phyloP scores from a whole-genome alignment of 2,329 filamentous ascomycete genomes.

The Samsoniella hepiali region DNA sequence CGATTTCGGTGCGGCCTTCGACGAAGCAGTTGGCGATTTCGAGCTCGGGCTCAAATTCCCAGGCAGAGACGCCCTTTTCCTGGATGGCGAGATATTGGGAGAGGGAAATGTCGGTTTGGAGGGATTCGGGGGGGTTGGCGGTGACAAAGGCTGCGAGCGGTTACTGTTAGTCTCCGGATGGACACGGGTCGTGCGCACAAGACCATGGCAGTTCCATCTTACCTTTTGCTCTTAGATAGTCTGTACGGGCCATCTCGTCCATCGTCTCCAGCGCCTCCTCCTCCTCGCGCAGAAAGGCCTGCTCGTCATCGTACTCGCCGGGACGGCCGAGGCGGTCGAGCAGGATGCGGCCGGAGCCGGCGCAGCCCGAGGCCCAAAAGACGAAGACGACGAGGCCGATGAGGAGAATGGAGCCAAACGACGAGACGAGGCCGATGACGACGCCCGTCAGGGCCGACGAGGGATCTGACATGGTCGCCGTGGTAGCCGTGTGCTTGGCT shows the following conservation, averaged over 20 bases:
- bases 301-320: slow-evolving; percentile 96
- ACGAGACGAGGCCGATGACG: slow-evolving; percentile 90
- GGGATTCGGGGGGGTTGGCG: slow-evolving; percentile 89
- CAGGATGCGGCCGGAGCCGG: slow-evolving; percentile 80
- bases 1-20: slow-evolving; percentile 91
- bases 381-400: slow-evolving; percentile 87
- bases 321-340: slow-evolving; percentile 90
- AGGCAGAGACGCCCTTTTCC: slow-evolving; percentile 98
- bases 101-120: slow-evolving; percentile 93
- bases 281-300: slow-evolving; percentile 90
- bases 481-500: not conserved
- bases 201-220: slow-evolving; percentile 28
- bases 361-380: slow-evolving; percentile 70
- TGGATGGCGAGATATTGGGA: slow-evolving; percentile 98
- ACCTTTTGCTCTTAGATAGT: slow-evolving; percentile 97
- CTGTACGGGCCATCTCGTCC: slow-evolving; percentile 86
- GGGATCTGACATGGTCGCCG: slow-evolving; percentile 27
- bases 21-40: slow-evolving; percentile 99
- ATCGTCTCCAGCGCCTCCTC: slow-evolving; percentile 91
- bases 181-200: not conserved
- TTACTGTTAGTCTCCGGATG: not conserved
- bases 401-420: slow-evolving; percentile 84
- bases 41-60: slow-evolving; percentile 98
- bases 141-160: slow-evolving; percentile 74
- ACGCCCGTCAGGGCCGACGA: slow-evolving; percentile 66